A percentile compares a stretch with the other conserved stretches of the same genome.
Evolutionary conservation across 306 rosid species (phyloP).

Genomic region (Glycine tomentella): DNA sequence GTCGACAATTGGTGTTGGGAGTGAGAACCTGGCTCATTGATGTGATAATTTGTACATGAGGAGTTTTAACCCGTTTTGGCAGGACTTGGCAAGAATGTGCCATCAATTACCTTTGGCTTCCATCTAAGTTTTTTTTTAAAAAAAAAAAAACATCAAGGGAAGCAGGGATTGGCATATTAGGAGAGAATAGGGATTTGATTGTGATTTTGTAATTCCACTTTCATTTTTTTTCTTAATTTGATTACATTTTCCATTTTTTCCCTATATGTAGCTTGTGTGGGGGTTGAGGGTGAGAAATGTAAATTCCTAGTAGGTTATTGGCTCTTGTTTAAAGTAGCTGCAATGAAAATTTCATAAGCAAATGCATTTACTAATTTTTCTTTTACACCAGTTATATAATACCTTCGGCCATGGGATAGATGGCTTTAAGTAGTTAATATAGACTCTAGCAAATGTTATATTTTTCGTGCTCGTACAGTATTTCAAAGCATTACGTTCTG

Average conservation of each 20-base stretch:
- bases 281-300: constrained; percentile 92
- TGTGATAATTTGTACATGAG: constrained; percentile 69
- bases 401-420: constrained; percentile 40
- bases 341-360: constrained; percentile 78
- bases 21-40: constrained; percentile 86
- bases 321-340: too few species aligned
- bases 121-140: constrained; percentile 59
- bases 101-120: constrained; percentile 63
- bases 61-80: constrained; percentile 58
- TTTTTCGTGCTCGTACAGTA: neutral
- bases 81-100: constrained; percentile 57
- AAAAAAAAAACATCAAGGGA: constrained; percentile 50
- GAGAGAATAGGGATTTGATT: constrained; percentile 73
- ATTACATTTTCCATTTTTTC: constrained; percentile 69
- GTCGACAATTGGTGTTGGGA: constrained; percentile 80
- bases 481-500: neutral
- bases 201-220: constrained; percentile 54
- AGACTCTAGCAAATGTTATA: neutral
- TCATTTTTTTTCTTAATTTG: constrained; percentile 42
- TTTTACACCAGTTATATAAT: constrained; percentile 47
- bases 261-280: constrained; percentile 74
- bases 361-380: constrained; percentile 61
- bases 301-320: constrained; percentile 81
- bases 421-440: constrained; percentile 44
- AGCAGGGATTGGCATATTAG: constrained; percentile 67